phyloP scores from a whole-genome alignment of 768 basidiomycete genomes.

The Trichaptum fuscoviolaceum region DNA sequence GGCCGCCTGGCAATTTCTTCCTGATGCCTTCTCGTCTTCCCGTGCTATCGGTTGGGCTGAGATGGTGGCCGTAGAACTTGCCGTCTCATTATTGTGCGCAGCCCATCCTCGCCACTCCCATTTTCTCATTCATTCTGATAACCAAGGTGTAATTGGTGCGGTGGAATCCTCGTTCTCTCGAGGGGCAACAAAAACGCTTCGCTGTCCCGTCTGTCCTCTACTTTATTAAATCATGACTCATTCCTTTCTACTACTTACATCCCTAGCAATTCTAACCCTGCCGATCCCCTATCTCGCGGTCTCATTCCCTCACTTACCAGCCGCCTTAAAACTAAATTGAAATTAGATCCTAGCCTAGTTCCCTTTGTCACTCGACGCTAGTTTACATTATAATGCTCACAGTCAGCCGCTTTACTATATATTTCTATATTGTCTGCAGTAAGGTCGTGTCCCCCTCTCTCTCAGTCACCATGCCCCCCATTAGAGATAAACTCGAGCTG shows the following conservation, averaged over 20 bases:
- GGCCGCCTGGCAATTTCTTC: slow-evolving; percentile 34
- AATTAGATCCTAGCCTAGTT: no score
- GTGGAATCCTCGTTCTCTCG: slow-evolving; percentile 23
- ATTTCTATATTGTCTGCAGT: no score
- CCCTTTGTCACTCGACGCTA: no score
- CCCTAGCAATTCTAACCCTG: not conserved
- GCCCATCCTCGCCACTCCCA: slow-evolving; percentile 18
- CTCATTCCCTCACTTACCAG: not conserved
- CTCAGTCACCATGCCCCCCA: no score
- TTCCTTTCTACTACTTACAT: not conserved
- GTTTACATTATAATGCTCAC: no score
- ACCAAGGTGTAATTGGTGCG: slow-evolving; percentile 33
- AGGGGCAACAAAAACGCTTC: slow-evolving; percentile 3
- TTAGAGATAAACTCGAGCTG: no score
- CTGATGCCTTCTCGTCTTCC: slow-evolving; percentile 24
- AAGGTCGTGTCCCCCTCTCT: no score
- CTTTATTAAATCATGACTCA: no score
- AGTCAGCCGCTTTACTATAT: no score
- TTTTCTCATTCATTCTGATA: slow-evolving; percentile 35
- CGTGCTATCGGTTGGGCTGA: slow-evolving; percentile 41
- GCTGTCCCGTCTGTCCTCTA: no score
- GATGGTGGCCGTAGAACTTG: slow-evolving; percentile 39
- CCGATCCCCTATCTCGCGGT: not conserved
- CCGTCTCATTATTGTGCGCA: slow-evolving; percentile 27
- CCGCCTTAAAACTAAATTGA: no score